Base-by-base conservation (phyloP, 176 grass and related monocot genomes). In the Musa beccarii region DNA sequence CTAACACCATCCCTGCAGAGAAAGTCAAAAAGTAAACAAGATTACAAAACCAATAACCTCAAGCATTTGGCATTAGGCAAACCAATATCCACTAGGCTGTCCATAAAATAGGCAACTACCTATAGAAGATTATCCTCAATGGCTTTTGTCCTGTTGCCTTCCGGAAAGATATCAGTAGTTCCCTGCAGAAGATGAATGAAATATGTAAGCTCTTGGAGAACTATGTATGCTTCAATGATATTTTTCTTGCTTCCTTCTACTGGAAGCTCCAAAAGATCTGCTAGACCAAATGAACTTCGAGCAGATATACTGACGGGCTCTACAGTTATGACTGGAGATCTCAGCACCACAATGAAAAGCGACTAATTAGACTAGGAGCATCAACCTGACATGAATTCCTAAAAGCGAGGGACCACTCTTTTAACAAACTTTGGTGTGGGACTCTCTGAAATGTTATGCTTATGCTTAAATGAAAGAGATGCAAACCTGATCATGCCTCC, bases 91-190 rank as follows among this genome's bases (percentile, higher is more conserved):
- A 16, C 3, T 29, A 54, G 52, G 9, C 11, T 7, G 70, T 63
- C 11, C 8, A 74, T n/a, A 61, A 17, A n/a, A 19, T n/a, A 61
- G 17, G 9, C 57, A 61, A 17, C 6, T 50, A 82, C 81, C 82
- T 77, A 22, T 70, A 87, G 71, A 92, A 93, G 49, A 99, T 99
- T 88, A 99, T 99, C 72, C 96, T 87, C 70, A 86, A 69, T 4
- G 96, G 96, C 55, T 99, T 99, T 72, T 99, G 96, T 29, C 96
- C 96, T 3, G 96, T 99, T 79, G 91, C 96, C 62, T 99, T 99
- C 66, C 96, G 79, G 67, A 99, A 99, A 56, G 96, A 99, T 79
- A 99, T 99, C 66, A 99, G 84, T 54, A 99, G 88, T 69, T 99
- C 91, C 83, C 96, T 99, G 70, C 26, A 75, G 78, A 79, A n/a